phyloP scores from a whole-genome alignment of 371 early-diverging fungal genomes.

The Apophysomyces variabilis region DNA sequence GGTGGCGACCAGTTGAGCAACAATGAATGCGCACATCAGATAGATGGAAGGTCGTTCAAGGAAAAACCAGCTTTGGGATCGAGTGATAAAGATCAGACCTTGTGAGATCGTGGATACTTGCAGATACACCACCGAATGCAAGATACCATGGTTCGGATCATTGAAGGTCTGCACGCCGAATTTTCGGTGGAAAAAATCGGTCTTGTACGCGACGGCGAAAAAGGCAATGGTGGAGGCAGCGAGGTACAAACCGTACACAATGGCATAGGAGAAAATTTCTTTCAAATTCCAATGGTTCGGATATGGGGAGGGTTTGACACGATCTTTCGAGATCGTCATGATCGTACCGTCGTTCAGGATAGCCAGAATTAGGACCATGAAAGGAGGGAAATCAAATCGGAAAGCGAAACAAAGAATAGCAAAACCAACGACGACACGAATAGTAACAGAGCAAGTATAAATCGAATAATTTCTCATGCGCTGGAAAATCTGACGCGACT shows the following conservation, averaged over 20 bases:
- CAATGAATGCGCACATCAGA: slow-evolving; percentile 50
- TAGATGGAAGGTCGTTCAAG: slow-evolving; percentile 57
- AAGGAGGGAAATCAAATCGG: slow-evolving; percentile 66
- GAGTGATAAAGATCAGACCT: slow-evolving; percentile 63
- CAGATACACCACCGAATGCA: slow-evolving; percentile 61
- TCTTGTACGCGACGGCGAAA: slow-evolving; percentile 43
- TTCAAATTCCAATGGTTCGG: slow-evolving; percentile 62
- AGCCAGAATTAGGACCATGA: slow-evolving; percentile 65
- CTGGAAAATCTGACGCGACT: slow-evolving; percentile 72
- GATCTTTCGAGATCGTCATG: slow-evolving; percentile 64
- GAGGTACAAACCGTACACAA: slow-evolving; percentile 59
- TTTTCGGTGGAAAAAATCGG: slow-evolving; percentile 51
- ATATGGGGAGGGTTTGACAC: slow-evolving; percentile 58
- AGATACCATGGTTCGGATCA: slow-evolving; percentile 44
- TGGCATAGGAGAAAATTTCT: slow-evolving; percentile 61
- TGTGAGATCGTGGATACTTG: slow-evolving; percentile 65
- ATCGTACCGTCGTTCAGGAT: slow-evolving; percentile 66
- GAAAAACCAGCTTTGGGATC: slow-evolving; percentile 59
- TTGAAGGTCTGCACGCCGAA: slow-evolving; percentile 34
- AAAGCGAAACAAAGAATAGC: slow-evolving; percentile 60
- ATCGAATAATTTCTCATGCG: slow-evolving; percentile 69
- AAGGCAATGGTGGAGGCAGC: slow-evolving; percentile 61
- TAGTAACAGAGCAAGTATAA: slow-evolving; percentile 65
- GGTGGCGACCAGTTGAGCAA: slow-evolving; percentile 61
- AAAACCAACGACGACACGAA: slow-evolving; percentile 66